phyloP scores from a whole-genome alignment of 768 basidiomycete species.

The Termitomyces sp. region DNA sequence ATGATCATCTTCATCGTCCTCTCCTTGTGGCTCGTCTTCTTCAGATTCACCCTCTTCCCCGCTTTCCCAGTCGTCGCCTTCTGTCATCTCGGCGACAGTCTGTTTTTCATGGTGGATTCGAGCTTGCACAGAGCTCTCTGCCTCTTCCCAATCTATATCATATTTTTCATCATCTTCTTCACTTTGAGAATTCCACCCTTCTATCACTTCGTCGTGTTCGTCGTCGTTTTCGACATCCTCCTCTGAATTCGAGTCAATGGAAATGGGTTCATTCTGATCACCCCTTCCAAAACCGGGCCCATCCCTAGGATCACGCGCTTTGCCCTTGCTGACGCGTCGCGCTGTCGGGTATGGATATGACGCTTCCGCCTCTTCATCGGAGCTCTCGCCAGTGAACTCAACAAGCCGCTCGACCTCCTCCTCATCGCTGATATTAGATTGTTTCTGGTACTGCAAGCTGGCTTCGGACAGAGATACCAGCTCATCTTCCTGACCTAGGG shows the following conservation, averaged over 20 bases:
- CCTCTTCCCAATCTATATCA: conserved; percentile 12
- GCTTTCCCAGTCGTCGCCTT: conserved; percentile 16
- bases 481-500: conserved; percentile 46
- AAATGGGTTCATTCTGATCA: conserved; percentile 38
- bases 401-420: conserved; percentile 13
- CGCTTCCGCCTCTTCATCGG: conserved; percentile 35
- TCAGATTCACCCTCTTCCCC: conserved; percentile 6
- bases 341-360: conserved; percentile 50
- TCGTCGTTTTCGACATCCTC: conserved; percentile 23
- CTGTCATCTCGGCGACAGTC: conserved; percentile 13
- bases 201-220: conserved; percentile 16
- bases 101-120: conserved; percentile 14
- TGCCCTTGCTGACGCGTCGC: conserved; percentile 47
- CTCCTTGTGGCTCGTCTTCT: neutral
- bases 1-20: conserved; percentile 11
- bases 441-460: conserved; percentile 3
- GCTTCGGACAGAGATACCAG: conserved; percentile 11
- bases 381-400: conserved; percentile 13
- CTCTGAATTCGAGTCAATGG: conserved; percentile 33
- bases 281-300: conserved; percentile 45
- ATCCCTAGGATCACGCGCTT: conserved; percentile 56
- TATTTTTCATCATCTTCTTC: conserved; percentile 20
- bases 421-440: conserved; percentile 11
- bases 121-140: conserved; percentile 22
- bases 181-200: conserved; percentile 15